Evolutionary conservation across 2,329 filamentous ascomycete genomes (phyloP), one percentile per base, ranked within the genome.

Genomic region (Cladosporium sp.): DNA sequence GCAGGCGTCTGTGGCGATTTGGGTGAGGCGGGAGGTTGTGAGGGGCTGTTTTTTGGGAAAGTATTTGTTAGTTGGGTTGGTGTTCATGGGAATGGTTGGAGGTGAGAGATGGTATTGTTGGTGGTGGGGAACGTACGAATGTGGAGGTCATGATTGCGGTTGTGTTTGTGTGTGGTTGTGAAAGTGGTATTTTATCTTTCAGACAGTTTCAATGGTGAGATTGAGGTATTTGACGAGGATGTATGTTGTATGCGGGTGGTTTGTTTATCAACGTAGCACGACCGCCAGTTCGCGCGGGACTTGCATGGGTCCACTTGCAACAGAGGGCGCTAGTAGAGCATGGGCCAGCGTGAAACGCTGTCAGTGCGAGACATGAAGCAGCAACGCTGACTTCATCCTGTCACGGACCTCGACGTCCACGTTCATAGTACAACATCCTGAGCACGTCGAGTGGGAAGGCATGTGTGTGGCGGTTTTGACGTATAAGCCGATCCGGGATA

Each of bases 1-100:
- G 80, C 92, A 96, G 65, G 91, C 92, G 80, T 93, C 88, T 71
- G 84, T 86, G 66, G 89, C 87, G 72, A 96, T 93, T 78, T 94
- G 89, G 78, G 88, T 89, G 65, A 96, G 83, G 64, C 91, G 82
- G 69, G 85, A 86, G 66, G 86, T 81, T 60, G 89, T 82, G 67
- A 96, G 82, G 60, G 91, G 91, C 89, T 93, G 68, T 13, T 25
- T 24, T 20, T 17, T 15, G 10, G 44, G 1, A 19, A 32, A 56
- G 32, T 45, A 28, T 13, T 24, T 19, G 20, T 17, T 42, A 15
- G n/a, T 32, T 32, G 28, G 28, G 9, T 7, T 10, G 28, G 34
- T 49, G 24, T 17, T 28, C 17, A 13, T 44, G 32, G 28, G 42
- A 5, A 19, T n/a, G 36, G 28, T 37, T 40, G 36, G 24, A 4